Conservation (phyloP, 495 filamentous ascomycete species). For the Penicillium atrosanguineum region DNA sequence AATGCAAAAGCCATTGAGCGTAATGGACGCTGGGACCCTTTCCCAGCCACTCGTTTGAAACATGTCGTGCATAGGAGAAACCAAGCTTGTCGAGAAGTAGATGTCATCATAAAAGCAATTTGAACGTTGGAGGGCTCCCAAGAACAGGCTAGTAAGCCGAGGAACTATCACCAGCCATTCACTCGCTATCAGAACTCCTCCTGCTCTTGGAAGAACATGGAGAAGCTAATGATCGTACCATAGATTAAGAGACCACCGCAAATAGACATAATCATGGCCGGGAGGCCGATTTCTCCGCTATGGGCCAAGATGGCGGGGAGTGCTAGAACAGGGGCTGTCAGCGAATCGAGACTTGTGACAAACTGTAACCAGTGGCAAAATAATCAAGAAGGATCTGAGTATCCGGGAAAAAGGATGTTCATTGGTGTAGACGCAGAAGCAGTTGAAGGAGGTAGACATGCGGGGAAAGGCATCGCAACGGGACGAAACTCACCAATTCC, state of each 20-base stretch:
- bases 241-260: conserved; percentile 92
- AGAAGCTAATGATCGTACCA: conserved; percentile 95
- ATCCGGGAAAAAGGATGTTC: not conserved
- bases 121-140: not conserved
- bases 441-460: not conserved
- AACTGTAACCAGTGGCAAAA: not conserved
- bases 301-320: conserved; percentile 90
- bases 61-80: conserved; percentile 18
- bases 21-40: conserved; percentile 7
- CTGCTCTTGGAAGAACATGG: conserved; percentile 97
- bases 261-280: conserved; percentile 96
- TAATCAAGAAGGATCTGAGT: not conserved
- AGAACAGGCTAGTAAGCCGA: not conserved
- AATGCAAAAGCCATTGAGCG: conserved; percentile 16
- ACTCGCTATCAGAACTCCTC: conserved; percentile 65
- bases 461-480: not conserved
- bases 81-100: conserved; percentile 15
- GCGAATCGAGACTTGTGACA: conserved; percentile 3
- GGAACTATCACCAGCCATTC: not conserved
- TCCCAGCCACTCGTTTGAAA: conserved; percentile 15
- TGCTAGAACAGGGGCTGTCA: conserved; percentile 51
- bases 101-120: conserved; percentile 16
- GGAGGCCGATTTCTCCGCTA: conserved; percentile 68
- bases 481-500: conserved; percentile 73
- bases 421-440: not conserved